These are phyloP conservation scores for Crassisporium funariophilum DNA, from an alignment of 768 basidiomycete species.

Conservation along the genomic window DNA sequence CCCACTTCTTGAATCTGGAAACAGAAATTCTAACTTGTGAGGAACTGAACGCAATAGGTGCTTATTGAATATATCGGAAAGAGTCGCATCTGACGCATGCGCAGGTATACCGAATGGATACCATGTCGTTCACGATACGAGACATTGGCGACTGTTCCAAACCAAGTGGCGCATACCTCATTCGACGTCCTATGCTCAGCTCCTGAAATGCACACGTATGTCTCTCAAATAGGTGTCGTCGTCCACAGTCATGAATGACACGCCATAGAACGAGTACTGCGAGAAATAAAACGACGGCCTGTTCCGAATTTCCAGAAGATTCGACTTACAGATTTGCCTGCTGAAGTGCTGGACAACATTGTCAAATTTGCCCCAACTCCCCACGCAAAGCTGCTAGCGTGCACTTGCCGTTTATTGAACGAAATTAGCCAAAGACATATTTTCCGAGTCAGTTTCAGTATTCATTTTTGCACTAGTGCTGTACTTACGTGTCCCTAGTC, in stretches of 20 bases:
- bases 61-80: too few relatives aligned
- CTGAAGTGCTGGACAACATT: slow-evolving; percentile 23
- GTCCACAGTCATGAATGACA: not conserved
- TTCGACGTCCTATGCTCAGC: slow-evolving; percentile 14
- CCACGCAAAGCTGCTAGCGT: slow-evolving; percentile 17
- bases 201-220: slow-evolving; percentile 22
- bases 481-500: slow-evolving; percentile 4
- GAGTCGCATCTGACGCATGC: too few relatives aligned
- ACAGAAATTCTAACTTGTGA: slow-evolving; percentile 8
- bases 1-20: slow-evolving; percentile 17
- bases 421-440: slow-evolving; percentile 21
- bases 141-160: slow-evolving; percentile 24
- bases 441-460: slow-evolving; percentile 15
- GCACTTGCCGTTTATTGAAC: slow-evolving; percentile 21
- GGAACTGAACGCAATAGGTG: slow-evolving; percentile 6
- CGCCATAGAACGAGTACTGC: slow-evolving; percentile 18
- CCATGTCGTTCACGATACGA: slow-evolving; percentile 12
- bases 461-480: not conserved
- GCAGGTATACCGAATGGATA: slow-evolving; percentile 7
- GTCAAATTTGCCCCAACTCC: slow-evolving; percentile 11
- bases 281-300: slow-evolving; percentile 20
- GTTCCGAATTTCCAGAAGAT: slow-evolving; percentile 19
- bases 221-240: not conserved
- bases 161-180: slow-evolving; percentile 24
- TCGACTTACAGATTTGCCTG: slow-evolving; percentile 18